These are phyloP conservation scores for Lactarius quietus DNA, from an alignment of 768 basidiomycete species.

Conservation along the genomic window DNA sequence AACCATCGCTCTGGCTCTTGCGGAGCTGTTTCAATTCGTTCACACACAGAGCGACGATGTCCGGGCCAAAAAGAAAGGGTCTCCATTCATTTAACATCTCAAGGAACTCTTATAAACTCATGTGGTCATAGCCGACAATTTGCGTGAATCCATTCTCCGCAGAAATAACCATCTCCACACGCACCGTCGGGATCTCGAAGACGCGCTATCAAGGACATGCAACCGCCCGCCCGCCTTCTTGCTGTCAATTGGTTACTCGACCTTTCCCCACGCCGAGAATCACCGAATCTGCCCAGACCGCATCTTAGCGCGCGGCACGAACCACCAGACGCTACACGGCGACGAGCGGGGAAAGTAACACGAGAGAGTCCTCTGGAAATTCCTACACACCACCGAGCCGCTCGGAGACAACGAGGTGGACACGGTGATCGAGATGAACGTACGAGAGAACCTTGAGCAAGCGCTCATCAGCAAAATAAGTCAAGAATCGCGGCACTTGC, in stretches of 20 bases:
- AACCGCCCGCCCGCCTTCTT: conserved; percentile 66
- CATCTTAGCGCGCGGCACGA: conserved; percentile 68
- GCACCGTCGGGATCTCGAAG: too few species aligned
- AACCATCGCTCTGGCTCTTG: conserved; percentile 73
- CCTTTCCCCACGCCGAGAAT: conserved; percentile 52
- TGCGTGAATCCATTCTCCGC: conserved; percentile 33
- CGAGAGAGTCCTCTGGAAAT: conserved; percentile 77
- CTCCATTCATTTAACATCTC: conserved; percentile 70
- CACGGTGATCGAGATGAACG: conserved; percentile 60
- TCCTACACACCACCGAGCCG: conserved; percentile 59
- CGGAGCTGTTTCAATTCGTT: conserved; percentile 76
- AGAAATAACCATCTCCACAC: too few species aligned
- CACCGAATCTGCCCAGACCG: conserved; percentile 79
- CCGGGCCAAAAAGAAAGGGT: conserved; percentile 65
- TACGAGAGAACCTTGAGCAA: conserved; percentile 52
- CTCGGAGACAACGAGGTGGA: conserved; percentile 65
- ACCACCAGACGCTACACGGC: conserved; percentile 79
- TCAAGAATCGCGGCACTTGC: too few species aligned
- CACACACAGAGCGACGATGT: too few species aligned
- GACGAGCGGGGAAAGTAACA: conserved; percentile 55
- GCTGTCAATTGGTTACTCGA: conserved; percentile 75
- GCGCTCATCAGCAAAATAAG: too few species aligned
- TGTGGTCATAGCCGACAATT: conserved; percentile 94
- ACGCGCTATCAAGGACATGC: conserved; percentile 38
- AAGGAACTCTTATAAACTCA: conserved; percentile 52